Evolutionary conservation across 2,329 filamentous ascomycete species (phyloP).

Genomic region (Phialocephala sp.): DNA sequence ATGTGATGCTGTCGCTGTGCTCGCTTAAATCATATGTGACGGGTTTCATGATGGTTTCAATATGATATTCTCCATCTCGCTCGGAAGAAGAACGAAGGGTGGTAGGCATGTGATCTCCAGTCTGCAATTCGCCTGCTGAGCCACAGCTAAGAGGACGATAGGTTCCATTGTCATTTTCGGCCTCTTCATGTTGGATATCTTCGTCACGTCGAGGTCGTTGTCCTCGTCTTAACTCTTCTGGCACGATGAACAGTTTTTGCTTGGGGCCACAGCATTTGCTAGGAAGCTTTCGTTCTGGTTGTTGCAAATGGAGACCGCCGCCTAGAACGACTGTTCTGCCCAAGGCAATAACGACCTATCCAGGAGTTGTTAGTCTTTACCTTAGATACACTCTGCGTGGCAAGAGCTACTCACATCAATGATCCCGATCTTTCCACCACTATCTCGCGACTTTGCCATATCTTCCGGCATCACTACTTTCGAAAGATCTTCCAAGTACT

Average conservation of each 20-base stretch:
- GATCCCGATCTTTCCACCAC: constrained; percentile 17
- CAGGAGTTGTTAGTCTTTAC: neutral
- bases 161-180: neutral
- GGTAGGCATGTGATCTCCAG: neutral
- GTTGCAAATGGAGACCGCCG: neutral
- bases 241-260: constrained; percentile 15
- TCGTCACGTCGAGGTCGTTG: neutral
- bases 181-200: neutral
- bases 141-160: neutral
- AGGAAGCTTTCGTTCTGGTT: constrained; percentile 19
- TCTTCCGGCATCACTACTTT: constrained; percentile 18
- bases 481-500: constrained; percentile 26
- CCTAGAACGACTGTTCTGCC: constrained; percentile 17
- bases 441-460: neutral
- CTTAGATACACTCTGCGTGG: neutral
- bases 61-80: neutral
- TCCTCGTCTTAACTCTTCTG: constrained; percentile 20
- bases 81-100: neutral
- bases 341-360: constrained; percentile 22
- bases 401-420: constrained; percentile 25
- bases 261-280: constrained; percentile 15
- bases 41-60: neutral
- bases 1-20: neutral
- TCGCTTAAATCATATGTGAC: neutral
- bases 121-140: neutral